phyloP scores from a whole-genome alignment of 2,329 filamentous ascomycete species.

The Botrytis porri region DNA sequence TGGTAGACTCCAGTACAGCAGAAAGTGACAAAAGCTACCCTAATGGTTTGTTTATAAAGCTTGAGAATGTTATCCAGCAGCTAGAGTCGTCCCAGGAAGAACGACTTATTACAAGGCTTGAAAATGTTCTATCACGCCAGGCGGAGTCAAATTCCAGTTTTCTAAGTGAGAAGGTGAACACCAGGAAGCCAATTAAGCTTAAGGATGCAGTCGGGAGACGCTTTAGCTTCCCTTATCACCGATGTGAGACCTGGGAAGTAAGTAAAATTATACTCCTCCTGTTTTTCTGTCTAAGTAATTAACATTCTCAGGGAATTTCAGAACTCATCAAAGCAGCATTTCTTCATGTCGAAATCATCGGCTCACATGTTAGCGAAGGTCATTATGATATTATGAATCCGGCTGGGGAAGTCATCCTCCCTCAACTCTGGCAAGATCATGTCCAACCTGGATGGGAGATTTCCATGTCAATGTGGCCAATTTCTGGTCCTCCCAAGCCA shows the following conservation, averaged over 20 bases:
- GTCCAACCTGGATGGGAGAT: conserved; percentile 73
- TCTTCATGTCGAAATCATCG: conserved; percentile 71
- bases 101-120: conserved; percentile 4
- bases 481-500: conserved; percentile 59
- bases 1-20: not conserved
- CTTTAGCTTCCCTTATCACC: conserved; percentile 85
- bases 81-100: conserved; percentile 5
- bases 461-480: conserved; percentile 66
- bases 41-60: not conserved
- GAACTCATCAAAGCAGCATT: conserved; percentile 83
- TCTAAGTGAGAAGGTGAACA: not conserved
- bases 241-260: conserved; percentile 83
- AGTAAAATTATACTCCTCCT: conserved; percentile 36
- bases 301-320: conserved; percentile 71
- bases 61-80: not conserved
- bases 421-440: conserved; percentile 76
- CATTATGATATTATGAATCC: conserved; percentile 80
- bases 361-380: conserved; percentile 71
- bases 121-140: not conserved
- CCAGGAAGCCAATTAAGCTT: conserved; percentile 62
- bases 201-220: conserved; percentile 89
- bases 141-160: not conserved
- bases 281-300: conserved; percentile 26
- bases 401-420: conserved; percentile 78
- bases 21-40: not conserved